Conservation (phyloP, 1,284 basidiomycete species). For the Athelia psychrophila region DNA sequence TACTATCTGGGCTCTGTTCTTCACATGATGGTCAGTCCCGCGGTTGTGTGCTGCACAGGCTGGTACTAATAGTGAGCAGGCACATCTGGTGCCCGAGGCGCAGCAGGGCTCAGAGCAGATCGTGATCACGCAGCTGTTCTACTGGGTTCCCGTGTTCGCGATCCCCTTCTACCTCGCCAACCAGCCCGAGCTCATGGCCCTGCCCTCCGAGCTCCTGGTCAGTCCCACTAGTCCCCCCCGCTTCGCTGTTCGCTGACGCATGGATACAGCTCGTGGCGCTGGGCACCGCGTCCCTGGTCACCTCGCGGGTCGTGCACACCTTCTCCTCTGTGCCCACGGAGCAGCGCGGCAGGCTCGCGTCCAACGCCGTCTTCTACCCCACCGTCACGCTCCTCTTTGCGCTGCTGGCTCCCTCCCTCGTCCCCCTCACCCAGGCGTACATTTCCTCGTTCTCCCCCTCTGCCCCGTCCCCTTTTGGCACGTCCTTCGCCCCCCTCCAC, state of each 20-base stretch:
- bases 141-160: not conserved
- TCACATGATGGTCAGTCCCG: constrained; percentile 42
- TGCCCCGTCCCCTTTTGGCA: too few relatives aligned
- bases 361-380: not conserved
- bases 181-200: not conserved
- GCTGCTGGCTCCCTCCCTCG: constrained; percentile 31
- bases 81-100: too few relatives aligned
- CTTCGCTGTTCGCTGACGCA: not conserved
- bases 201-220: not conserved
- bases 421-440: not conserved
- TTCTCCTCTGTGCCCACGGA: not conserved
- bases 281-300: not conserved
- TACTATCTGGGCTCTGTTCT: constrained; percentile 42
- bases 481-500: too few relatives aligned
- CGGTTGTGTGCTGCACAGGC: too few relatives aligned
- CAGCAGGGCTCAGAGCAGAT: too few relatives aligned
- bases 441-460: too few relatives aligned
- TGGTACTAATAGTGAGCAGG: too few relatives aligned
- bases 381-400: constrained; percentile 7
- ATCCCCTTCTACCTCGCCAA: not conserved
- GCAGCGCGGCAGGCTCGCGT: not conserved
- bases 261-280: not conserved
- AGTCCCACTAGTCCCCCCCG: too few relatives aligned
- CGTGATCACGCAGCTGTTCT: not conserved
- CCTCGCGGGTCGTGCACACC: not conserved